phyloP scores from a whole-genome alignment of 1,284 basidiomycete genomes.

The Apiotrichum akiyoshidainum region DNA sequence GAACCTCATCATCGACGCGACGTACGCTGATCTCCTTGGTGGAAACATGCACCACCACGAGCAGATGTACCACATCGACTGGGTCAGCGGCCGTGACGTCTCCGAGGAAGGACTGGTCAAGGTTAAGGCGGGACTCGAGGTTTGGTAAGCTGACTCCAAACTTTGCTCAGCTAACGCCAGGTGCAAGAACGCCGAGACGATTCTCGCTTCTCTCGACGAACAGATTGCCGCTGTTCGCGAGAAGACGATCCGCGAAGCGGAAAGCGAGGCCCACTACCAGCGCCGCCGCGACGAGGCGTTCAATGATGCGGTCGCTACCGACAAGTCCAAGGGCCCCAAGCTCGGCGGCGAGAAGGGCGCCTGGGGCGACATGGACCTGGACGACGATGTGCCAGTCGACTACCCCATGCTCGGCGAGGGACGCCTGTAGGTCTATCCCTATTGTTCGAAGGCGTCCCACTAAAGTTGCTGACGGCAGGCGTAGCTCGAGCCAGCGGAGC shows the following conservation, averaged over 20 bases:
- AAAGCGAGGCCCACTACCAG: constrained; percentile 7
- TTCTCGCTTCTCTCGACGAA: constrained; percentile 58
- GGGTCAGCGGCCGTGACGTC: constrained; percentile 84
- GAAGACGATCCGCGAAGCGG: constrained; percentile 8
- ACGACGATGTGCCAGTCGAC: constrained; percentile 1
- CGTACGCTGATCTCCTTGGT: constrained; percentile 81
- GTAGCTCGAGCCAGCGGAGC: constrained; percentile 13
- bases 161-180: constrained; percentile 47
- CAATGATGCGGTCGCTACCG: background rate
- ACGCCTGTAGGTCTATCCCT: constrained; percentile 2
- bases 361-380: constrained; percentile 6
- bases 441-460: background rate
- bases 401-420: background rate
- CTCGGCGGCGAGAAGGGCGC: background rate
- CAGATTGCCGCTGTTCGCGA: constrained; percentile 29
- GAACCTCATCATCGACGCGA: constrained; percentile 90
- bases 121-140: constrained; percentile 62
- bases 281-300: constrained; percentile 11
- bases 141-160: constrained; percentile 60
- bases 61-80: constrained; percentile 80
- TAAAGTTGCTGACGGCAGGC: constrained; percentile 2
- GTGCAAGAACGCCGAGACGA: constrained; percentile 67
- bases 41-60: constrained; percentile 90
- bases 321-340: background rate
- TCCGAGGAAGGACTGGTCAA: constrained; percentile 63